Evolutionary conservation across 106 monocot species (phyloP), one percentile per base, ranked within the genome.

Genomic region (Apostasia shenzhenica): DNA sequence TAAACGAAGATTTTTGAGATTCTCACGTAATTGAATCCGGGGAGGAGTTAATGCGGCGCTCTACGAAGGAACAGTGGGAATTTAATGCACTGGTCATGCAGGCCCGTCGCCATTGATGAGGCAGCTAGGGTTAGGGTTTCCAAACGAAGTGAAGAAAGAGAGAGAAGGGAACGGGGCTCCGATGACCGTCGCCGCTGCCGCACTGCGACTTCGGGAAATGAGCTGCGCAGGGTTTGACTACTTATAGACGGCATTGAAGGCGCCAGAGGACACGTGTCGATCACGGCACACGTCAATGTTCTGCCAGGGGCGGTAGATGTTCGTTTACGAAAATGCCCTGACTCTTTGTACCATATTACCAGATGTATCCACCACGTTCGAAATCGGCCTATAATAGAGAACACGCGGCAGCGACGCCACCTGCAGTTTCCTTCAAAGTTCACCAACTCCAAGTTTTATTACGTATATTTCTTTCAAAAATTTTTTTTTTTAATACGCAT

Each of bases 21-120:
- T 37, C 70, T 70, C 58, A 58, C 46, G 58, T 70, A 70, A 26
- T 26, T 26, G 26, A 58, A 58, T 14, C 42, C 14, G 41, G 11
- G 42, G 68, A 8, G 51, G 1, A 69, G 56, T 54, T 55, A 69
- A 12, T 54, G 45, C 54, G 45, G 4, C 53, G 40, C 14, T 37
- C 59, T 41, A 40, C 8, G 41, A 37, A 48, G 13, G 64, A 3
- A 51, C 38, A 26, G 55, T 11, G 3, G 9, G 47, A 59, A 41
- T 46, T 71, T 12, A 71, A 59, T 58, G 58, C 49, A 4, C 47
- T 46, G 48, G 8, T 38, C 47, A 59, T 71, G 70, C 59, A 45
- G 70, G 59, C 48, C 48, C 70, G 8, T 59, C 59, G 70, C 70
- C 59, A 71, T 71, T 71, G 70, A 71, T 59, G 70, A 39, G 5